Conservation (phyloP, 768 basidiomycete species). For the Amanita rubescens region DNA sequence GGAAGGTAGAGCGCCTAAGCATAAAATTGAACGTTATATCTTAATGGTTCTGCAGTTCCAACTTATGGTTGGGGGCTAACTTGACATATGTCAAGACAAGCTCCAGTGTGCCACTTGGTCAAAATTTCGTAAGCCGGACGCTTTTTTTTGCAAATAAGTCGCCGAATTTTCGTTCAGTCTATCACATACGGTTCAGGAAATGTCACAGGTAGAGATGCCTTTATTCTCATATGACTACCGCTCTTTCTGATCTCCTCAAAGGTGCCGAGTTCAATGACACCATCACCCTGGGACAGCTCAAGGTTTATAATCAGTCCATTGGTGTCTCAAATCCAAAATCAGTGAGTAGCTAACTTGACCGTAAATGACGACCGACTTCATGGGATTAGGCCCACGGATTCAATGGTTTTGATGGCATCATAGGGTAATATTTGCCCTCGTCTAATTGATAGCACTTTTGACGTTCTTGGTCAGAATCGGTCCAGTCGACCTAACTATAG, state of each 20-base stretch:
- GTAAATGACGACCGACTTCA: neutral
- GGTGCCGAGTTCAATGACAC: conserved; percentile 45
- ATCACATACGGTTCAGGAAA: conserved; percentile 56
- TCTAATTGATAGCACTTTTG: neutral
- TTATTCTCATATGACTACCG: neutral
- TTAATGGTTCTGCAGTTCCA: neutral
- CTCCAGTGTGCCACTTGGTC: conserved; percentile 30
- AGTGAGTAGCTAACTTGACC: neutral
- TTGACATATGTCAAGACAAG: conserved; percentile 37
- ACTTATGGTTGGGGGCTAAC: conserved; percentile 44
- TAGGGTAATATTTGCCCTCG: conserved; percentile 36
- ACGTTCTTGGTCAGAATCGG: conserved; percentile 39
- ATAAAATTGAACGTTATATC: neutral
- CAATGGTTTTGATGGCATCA: conserved; percentile 52
- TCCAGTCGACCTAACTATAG: conserved; percentile 47
- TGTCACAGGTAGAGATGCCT: conserved; percentile 38
- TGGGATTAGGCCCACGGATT: conserved; percentile 31
- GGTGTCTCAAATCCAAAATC: conserved; percentile 46
- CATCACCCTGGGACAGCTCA: conserved; percentile 43
- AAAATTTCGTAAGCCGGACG: conserved; percentile 23
- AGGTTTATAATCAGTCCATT: conserved; percentile 46
- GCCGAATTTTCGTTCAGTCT: conserved; percentile 23
- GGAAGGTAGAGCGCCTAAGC: neutral
- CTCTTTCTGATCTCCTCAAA: conserved; percentile 7
- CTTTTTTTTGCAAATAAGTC: neutral